Evolutionary conservation across 129 eudicot genomes (phyloP).

Genomic region (Tanacetum coccineum): DNA sequence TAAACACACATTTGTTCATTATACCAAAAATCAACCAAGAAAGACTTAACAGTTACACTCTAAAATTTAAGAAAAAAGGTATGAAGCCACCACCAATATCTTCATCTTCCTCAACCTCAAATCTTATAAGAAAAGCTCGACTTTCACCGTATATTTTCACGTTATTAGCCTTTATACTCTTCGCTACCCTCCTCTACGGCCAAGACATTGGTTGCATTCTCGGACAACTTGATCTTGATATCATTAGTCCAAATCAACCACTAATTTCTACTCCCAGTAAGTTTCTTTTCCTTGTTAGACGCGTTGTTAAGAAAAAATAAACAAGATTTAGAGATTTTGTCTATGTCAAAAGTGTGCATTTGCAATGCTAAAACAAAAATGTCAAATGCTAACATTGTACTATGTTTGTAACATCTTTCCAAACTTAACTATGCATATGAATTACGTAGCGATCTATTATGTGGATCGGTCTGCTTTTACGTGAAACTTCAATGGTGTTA

Average conservation of each 20-base stretch:
- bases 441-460: no score
- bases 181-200: constrained; percentile 61
- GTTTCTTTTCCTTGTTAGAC: neutral
- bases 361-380: neutral
- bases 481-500: neutral
- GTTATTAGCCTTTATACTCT: constrained; percentile 54
- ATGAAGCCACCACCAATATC: constrained; percentile 70
- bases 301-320: neutral
- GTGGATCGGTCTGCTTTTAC: neutral
- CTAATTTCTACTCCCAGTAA: constrained; percentile 33
- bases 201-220: constrained; percentile 71
- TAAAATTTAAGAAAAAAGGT: constrained; percentile 21
- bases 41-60: constrained; percentile 18
- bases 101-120: constrained; percentile 35
- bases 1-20: constrained; percentile 27
- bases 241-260: constrained; percentile 5
- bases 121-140: constrained; percentile 35
- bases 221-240: constrained; percentile 26
- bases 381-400: neutral
- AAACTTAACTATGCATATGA: no score
- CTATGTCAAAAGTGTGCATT: neutral
- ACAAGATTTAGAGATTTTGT: neutral
- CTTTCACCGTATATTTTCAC: constrained; percentile 62
- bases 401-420: neutral
- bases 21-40: constrained; percentile 34